Percentiles rank a stretch among this genome's conserved stretches.
Conservation (phyloP, 2,329 filamentous ascomycete species). For the Canariomyces notabilis region DNA sequence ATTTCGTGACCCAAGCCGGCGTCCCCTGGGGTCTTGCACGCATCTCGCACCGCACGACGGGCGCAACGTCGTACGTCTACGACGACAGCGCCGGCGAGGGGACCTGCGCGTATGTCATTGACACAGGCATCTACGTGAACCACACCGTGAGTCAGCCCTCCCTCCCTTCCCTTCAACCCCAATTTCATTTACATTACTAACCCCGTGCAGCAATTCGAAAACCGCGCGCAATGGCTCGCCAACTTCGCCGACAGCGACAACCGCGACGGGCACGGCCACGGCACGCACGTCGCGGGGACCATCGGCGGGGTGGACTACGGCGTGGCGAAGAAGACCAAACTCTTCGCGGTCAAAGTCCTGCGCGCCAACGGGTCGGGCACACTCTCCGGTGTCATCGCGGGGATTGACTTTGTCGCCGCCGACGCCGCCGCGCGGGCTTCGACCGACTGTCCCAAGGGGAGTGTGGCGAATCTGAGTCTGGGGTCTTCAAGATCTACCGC, state of each 20-base stretch:
- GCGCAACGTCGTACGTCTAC: constrained; percentile 25
- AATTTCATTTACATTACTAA: not conserved
- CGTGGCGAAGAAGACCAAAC: constrained; percentile 40
- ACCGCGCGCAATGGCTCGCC: constrained; percentile 36
- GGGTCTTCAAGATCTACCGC: constrained; percentile 41
- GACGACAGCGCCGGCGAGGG: constrained; percentile 27
- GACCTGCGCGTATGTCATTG: constrained; percentile 37
- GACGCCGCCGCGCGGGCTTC: constrained; percentile 30
- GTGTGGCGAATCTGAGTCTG: constrained; percentile 54
- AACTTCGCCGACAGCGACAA: constrained; percentile 34
- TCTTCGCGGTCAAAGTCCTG: constrained; percentile 44
- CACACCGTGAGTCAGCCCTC: constrained; percentile 30
- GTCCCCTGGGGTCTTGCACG: constrained; percentile 29
- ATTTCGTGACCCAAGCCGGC: constrained; percentile 22
- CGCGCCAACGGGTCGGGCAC: constrained; percentile 33
- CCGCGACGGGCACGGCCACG: constrained; percentile 41
- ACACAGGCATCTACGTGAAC: constrained; percentile 42
- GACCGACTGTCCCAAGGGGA: constrained; percentile 34
- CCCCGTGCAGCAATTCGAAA: constrained; percentile 32
- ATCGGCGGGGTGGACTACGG: constrained; percentile 39
- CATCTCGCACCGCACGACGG: constrained; percentile 23
- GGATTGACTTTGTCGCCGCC: constrained; percentile 38
- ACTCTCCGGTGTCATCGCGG: constrained; percentile 38
- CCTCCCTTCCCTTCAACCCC: not conserved
- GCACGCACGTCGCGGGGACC: constrained; percentile 43